phyloP scores from a whole-genome alignment of 2,329 filamentous ascomycete species.

The Arthroderma sp. region DNA sequence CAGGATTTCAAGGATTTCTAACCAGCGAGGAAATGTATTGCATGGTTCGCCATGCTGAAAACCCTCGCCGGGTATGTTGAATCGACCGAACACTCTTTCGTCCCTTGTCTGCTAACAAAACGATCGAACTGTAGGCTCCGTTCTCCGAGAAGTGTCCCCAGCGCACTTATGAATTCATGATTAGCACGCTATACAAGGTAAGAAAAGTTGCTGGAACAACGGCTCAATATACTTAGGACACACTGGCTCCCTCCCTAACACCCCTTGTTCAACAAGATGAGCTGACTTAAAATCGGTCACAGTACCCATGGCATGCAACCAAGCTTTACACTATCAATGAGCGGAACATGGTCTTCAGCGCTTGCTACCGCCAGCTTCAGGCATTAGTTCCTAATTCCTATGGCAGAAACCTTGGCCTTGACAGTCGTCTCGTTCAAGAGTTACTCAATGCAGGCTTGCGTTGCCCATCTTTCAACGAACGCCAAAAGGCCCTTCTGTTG shows the following conservation, averaged over 20 bases:
- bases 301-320: conserved; percentile 40
- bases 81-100: no score
- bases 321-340: conserved; percentile 34
- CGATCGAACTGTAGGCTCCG: conserved; percentile 26
- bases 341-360: conserved; percentile 33
- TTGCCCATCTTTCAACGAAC: conserved; percentile 32
- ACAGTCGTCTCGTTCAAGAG: conserved; percentile 25
- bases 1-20: conserved; percentile 40
- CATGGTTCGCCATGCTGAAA: conserved; percentile 35
- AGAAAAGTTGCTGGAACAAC: neutral
- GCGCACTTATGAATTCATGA: conserved; percentile 40
- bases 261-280: neutral
- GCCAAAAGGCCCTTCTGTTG: conserved; percentile 27
- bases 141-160: conserved; percentile 38
- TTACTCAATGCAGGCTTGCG: conserved; percentile 28
- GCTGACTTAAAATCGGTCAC: conserved; percentile 6
- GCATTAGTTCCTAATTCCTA: conserved; percentile 56
- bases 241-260: no score
- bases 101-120: neutral
- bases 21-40: conserved; percentile 38
- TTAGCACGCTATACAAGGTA: conserved; percentile 40
- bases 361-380: conserved; percentile 28
- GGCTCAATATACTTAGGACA: no score
- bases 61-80: conserved; percentile 35
- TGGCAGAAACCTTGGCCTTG: conserved; percentile 26